A percentile compares a stretch with the other conserved stretches of the same genome.
These are phyloP conservation scores for Pleurotus cornucopiae DNA, from an alignment of 768 basidiomycete species.

Conservation along the genomic window DNA sequence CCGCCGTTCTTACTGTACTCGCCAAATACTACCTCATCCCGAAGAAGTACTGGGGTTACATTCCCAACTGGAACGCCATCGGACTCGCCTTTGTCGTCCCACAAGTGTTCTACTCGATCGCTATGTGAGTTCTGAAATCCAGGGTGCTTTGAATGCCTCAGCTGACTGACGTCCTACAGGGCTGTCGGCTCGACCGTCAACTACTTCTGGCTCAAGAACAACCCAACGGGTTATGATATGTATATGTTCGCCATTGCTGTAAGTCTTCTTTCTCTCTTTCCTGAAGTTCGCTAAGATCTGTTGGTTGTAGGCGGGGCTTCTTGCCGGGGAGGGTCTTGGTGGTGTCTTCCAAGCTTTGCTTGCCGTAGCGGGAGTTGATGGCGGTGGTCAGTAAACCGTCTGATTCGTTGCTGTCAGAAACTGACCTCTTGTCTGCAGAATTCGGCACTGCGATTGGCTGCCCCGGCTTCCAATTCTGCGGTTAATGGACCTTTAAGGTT, in stretches of 20 bases:
- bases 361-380: conserved; percentile 47
- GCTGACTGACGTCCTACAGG: conserved; percentile 11
- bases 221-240: conserved; percentile 44
- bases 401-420: background rate
- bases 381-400: conserved; percentile 30
- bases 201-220: conserved; percentile 43
- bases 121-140: conserved; percentile 27
- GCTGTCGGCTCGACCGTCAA: conserved; percentile 42
- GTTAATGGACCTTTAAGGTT: conserved; percentile 21
- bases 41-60: conserved; percentile 41
- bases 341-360: conserved; percentile 59
- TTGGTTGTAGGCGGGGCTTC: conserved; percentile 34
- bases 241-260: conserved; percentile 56
- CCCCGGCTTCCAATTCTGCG: conserved; percentile 49
- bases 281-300: background rate
- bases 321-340: conserved; percentile 59
- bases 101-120: conserved; percentile 44
- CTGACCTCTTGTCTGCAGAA: conserved; percentile 17
- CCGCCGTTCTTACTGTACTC: conserved; percentile 40
- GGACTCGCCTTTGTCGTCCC: conserved; percentile 53
- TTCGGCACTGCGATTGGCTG: conserved; percentile 52
- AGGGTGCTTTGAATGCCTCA: background rate
- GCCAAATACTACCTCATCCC: conserved; percentile 43
- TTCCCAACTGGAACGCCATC: conserved; percentile 56
- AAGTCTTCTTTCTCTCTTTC: conserved; percentile 6